A percentile compares a stretch with the other conserved stretches of the same genome.
Conservation (phyloP, 2,329 filamentous ascomycete species). For the Pestalotiopsis sp. region DNA sequence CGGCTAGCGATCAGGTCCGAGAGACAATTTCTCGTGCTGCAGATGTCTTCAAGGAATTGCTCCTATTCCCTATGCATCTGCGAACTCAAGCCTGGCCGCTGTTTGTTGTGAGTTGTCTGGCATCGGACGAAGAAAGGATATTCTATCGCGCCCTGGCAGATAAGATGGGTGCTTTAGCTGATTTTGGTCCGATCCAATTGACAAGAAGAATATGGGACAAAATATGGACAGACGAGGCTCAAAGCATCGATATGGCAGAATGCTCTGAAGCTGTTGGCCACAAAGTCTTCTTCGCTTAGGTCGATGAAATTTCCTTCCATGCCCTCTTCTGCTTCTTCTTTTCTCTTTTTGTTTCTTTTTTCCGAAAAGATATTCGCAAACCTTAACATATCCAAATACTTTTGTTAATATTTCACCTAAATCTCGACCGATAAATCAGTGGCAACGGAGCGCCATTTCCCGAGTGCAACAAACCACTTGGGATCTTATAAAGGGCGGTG, state of each 20-base stretch:
- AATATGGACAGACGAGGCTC: not conserved
- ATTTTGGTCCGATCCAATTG: not conserved
- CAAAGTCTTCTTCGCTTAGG: not conserved
- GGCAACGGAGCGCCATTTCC: too few relatives aligned
- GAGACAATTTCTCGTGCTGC: conserved; percentile 18
- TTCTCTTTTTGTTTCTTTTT: too few relatives aligned
- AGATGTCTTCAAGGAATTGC: conserved; percentile 19
- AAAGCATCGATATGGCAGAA: not conserved
- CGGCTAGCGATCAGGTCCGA: conserved; percentile 20
- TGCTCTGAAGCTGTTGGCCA: not conserved
- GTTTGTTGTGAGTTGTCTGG: conserved; percentile 29
- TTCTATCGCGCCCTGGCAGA: not conserved
- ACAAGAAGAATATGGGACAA: not conserved
- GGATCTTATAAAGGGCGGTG: too few relatives aligned
- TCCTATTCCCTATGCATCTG: conserved; percentile 22
- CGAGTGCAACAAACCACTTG: too few relatives aligned
- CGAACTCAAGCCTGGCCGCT: conserved; percentile 30
- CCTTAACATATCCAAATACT: too few relatives aligned
- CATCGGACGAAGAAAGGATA: not conserved
- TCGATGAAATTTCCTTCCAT: too few relatives aligned
- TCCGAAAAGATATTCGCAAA: too few relatives aligned
- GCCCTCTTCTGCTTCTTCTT: too few relatives aligned
- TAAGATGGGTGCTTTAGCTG: not conserved
- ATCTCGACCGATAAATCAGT: too few relatives aligned
- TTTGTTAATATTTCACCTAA: too few relatives aligned